Conservation (phyloP, 768 basidiomycete genomes). For the Collybia sordida region DNA sequence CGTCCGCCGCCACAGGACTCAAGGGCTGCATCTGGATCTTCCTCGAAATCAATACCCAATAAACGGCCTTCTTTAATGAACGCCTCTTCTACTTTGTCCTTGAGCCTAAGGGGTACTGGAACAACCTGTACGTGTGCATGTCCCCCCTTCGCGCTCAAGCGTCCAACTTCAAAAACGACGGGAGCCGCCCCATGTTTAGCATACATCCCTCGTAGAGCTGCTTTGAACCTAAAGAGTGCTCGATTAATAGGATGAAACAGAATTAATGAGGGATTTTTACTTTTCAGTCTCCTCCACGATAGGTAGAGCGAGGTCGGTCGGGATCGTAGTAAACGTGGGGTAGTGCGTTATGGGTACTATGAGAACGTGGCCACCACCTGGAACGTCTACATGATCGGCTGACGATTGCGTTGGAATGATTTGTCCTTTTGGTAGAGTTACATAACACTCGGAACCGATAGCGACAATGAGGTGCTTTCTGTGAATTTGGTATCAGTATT, state of each 20-base stretch:
- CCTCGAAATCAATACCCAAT: constrained; percentile 73
- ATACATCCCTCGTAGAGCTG: constrained; percentile 70
- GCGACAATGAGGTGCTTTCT: constrained; percentile 96
- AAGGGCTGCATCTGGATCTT: constrained; percentile 64
- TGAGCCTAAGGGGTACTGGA: constrained; percentile 67
- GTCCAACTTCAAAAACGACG: constrained; percentile 86
- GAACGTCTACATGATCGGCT: constrained; percentile 55
- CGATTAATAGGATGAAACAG: constrained; percentile 2
- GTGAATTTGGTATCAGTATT: constrained; percentile 10
- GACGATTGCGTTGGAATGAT: constrained; percentile 78
- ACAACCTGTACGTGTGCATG: constrained; percentile 93
- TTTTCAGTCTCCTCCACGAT: constrained; percentile 81
- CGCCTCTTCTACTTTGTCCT: constrained; percentile 62
- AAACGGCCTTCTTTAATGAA: constrained; percentile 72
- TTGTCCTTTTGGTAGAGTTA: constrained; percentile 96
- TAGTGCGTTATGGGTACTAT: constrained; percentile 94
- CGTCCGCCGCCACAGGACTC: constrained; percentile 48
- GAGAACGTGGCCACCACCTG: constrained; percentile 95
- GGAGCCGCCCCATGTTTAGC: constrained; percentile 65
- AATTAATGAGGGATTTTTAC: constrained; percentile 32
- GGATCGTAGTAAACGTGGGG: constrained; percentile 82
- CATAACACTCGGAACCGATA: constrained; percentile 91
- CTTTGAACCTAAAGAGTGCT: constrained; percentile 61
- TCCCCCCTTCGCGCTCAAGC: constrained; percentile 81
- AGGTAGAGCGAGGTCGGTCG: constrained; percentile 69